Evolutionary conservation across 2,329 filamentous ascomycete species (phyloP).

Genomic region (Arachnomyces sp.): DNA sequence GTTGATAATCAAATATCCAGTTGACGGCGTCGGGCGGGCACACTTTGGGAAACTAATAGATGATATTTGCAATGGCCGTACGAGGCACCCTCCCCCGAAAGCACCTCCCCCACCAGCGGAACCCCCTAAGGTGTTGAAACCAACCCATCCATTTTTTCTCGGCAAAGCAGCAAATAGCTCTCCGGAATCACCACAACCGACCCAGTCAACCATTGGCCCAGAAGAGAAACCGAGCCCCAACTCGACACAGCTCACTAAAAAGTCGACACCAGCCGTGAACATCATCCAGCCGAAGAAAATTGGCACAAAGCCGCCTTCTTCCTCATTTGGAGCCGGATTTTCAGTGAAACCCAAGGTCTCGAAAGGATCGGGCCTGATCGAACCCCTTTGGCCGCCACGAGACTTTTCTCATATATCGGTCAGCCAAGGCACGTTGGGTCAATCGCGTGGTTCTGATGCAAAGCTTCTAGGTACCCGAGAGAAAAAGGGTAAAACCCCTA

Average conservation of each 20-base stretch:
- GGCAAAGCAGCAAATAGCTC: slow-evolving; percentile 39
- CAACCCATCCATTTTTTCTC: slow-evolving; percentile 62
- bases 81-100: slow-evolving; percentile 20
- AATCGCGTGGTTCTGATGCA: too few relatives aligned
- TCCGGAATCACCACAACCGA: too few relatives aligned
- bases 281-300: too few relatives aligned
- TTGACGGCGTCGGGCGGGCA: slow-evolving; percentile 36
- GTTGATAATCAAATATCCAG: slow-evolving; percentile 53
- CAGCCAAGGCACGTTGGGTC: too few relatives aligned
- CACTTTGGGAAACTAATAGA: slow-evolving; percentile 54
- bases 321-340: slow-evolving; percentile 2
- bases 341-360: slow-evolving; percentile 16
- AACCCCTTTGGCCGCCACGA: slow-evolving; percentile 33
- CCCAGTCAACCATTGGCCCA: too few relatives aligned
- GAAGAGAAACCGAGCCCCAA: too few relatives aligned
- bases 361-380: slow-evolving; percentile 24
- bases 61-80: slow-evolving; percentile 46
- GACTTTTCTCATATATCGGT: slow-evolving; percentile 34
- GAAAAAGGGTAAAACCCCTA: slow-evolving; percentile 32
- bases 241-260: too few relatives aligned
- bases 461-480: slow-evolving; percentile 6
- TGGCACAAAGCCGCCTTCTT: too few relatives aligned
- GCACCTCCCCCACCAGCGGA: slow-evolving; percentile 16
- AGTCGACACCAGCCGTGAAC: too few relatives aligned
- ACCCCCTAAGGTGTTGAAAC: slow-evolving; percentile 31